Evolutionary conservation across 805 yeast genomes (phyloP), one percentile per base, ranked within the genome.

Genomic region (Starmerella cellae): DNA sequence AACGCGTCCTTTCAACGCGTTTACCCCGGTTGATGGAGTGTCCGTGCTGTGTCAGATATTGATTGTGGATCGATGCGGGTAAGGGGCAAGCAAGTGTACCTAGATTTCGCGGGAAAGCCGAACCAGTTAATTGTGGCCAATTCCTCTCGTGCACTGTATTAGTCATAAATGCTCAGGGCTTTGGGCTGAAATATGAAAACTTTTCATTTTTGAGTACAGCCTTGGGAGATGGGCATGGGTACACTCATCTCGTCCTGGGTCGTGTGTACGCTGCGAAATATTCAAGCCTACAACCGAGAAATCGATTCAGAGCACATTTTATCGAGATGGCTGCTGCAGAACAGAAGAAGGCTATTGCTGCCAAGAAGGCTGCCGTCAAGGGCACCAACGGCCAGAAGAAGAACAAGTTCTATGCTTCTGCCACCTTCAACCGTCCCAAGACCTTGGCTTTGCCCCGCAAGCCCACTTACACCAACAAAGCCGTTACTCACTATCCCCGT

Each of bases 321-420:
- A 8, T 40, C 28, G 39, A 40, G 22, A 40, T 40, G 43, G 60
- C 63, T 46, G 60, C 51, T 37, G 52, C 55, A 41, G 54, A 61
- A 46, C 61, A 60, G 45, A 58, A 69, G 67, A 82, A 91, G 77
- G 98, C 98, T 73, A 74, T 84, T 67, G 76, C 82, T 71, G 97
- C 98, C 70, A 85, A 91, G 79, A 91, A 88, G 77, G 91, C 96
- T 69, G 96, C 83, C 71, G 80, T 81, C 67, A 91, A 88, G 75
- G 98, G 98, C 73, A 75, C 88, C 62, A 80, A 84, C 77, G 76
- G 82, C 62, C 75, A 81, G 70, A 85, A 85, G 78, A 74, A 82
- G 60, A 66, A 76, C 64, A 87, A 87, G 77, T 91, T 82, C 66
- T 85, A 96, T 80, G 82, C 95, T 63, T 71, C 79, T 58, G 76